These are phyloP conservation scores for Trichoderma semiorbis DNA, from an alignment of 2,329 filamentous ascomycete species.

Conservation along the genomic window DNA sequence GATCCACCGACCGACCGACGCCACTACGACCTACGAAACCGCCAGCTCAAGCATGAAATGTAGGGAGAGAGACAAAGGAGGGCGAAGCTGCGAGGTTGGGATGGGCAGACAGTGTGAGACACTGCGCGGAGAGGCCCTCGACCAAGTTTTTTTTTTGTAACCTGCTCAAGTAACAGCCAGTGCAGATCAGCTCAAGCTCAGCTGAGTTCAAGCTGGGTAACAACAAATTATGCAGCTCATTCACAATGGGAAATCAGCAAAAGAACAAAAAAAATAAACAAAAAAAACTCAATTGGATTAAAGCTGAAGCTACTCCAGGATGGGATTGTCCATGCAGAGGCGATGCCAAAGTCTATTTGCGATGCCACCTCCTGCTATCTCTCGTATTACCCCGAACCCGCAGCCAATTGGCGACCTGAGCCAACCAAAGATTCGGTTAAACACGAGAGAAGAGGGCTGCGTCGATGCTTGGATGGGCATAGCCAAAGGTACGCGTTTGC, in stretches of 20 bases:
- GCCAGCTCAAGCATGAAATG: neutral
- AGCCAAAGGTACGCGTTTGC: neutral
- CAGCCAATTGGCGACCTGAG: neutral
- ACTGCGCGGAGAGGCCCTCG: neutral
- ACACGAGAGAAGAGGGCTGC: neutral
- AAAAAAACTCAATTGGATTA: neutral
- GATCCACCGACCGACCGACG: slow-evolving; percentile 3
- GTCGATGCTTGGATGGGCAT: neutral
- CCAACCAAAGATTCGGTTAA: slow-evolving; percentile 1
- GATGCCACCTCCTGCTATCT: neutral
- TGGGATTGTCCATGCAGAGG: neutral
- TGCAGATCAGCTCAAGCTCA: neutral
- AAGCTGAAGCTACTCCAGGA: neutral
- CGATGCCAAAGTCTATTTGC: slow-evolving; percentile 11
- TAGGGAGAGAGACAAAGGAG: neutral
- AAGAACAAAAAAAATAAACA: neutral
- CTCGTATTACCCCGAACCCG: neutral
- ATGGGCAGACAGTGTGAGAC: slow-evolving; percentile 15
- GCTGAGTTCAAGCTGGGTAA: neutral
- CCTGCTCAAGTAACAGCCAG: neutral
- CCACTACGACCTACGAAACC: neutral
- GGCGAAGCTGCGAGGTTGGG: slow-evolving; percentile 8
- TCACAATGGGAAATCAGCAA: neutral
- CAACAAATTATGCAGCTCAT: neutral
- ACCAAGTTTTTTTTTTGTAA: neutral